Evolutionary conservation across 768 basidiomycete genomes (phyloP).

Genomic region (Russula sp.): DNA sequence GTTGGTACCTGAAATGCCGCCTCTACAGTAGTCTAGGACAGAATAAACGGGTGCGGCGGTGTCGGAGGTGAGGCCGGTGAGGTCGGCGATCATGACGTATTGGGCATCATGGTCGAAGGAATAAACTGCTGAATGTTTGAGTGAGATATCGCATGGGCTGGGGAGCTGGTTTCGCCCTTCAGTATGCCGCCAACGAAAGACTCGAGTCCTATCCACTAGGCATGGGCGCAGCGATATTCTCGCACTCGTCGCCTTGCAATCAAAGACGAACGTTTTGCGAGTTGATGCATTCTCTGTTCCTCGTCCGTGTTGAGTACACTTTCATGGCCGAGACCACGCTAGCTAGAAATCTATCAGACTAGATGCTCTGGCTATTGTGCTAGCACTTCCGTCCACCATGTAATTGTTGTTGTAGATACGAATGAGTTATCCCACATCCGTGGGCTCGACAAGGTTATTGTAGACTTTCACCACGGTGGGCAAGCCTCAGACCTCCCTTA

Average conservation of each 20-base stretch:
- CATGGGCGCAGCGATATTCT: slow-evolving; percentile 51
- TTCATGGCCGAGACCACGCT: slow-evolving; percentile 29
- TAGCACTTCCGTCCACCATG: slow-evolving; percentile 27
- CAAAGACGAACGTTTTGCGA: slow-evolving; percentile 29
- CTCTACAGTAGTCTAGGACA: slow-evolving; percentile 67
- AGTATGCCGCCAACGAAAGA: slow-evolving; percentile 62
- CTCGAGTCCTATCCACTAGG: slow-evolving; percentile 40
- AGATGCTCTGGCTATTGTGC: not conserved
- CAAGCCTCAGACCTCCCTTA: slow-evolving; percentile 27
- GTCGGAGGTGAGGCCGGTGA: slow-evolving; percentile 38
- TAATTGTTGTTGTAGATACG: slow-evolving; percentile 32
- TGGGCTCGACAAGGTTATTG: slow-evolving; percentile 16
- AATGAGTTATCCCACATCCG: slow-evolving; percentile 25
- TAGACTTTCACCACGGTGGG: slow-evolving; percentile 12
- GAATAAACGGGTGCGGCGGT: slow-evolving; percentile 45
- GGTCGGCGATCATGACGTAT: slow-evolving; percentile 52
- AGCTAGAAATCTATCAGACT: slow-evolving; percentile 22
- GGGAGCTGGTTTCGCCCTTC: slow-evolving; percentile 46
- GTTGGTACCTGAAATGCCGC: slow-evolving; percentile 36
- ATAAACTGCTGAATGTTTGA: slow-evolving; percentile 47
- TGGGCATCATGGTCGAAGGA: slow-evolving; percentile 59
- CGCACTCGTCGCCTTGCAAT: slow-evolving; percentile 58
- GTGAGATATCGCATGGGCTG: slow-evolving; percentile 62
- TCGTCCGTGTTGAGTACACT: slow-evolving; percentile 30
- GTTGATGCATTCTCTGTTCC: slow-evolving; percentile 31